Evolutionary conservation across 164 flowering plant genomes (phyloP), one percentile per base, ranked within the genome.

Genomic region (Dillenia turbinata): DNA sequence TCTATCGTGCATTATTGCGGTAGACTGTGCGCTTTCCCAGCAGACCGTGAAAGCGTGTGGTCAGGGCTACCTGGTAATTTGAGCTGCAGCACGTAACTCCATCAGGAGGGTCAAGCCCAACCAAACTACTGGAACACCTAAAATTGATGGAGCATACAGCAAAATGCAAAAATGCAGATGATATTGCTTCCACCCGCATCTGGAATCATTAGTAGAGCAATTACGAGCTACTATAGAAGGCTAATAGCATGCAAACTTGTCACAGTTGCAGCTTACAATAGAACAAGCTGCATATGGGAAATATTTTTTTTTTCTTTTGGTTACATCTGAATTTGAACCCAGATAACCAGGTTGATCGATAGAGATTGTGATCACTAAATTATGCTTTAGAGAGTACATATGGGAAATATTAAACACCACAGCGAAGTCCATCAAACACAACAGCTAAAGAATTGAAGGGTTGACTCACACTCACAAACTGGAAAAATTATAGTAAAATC

Each of bases 41-140:
- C n/a, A n/a, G n/a, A n/a, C n/a, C n/a, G n/a, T n/a, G n/a, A n/a
- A n/a, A n/a, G n/a, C n/a, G n/a, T n/a, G 2, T 6, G 3, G 7
- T 15, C 55, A 45, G 19, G 14, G 16, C 12, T 79, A 95, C 99
- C 99, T 91, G 69, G 82, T 9, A 74, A 59, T 70, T 60, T 97
- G 97, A 44, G 99, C 96, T 10, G 59, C 75, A 70, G 66, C 76
- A 1, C 96, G 88, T 75, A 95, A 77, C 58, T 75, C 81, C 97
- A 95, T 95, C 71, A 90, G 85, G 53, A 89, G 79, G 60, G 87
- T 57, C 85, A 95, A 73, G 58, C 99, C 99, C 12, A 62, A 64
- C 97, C 99, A 95, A 66, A 95, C 92, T 56, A 97, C 99, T 17
- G 69, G 73, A 73, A 95, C 87, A 58, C 97, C 99, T 65, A 77